A percentile compares a stretch with the other conserved stretches of the same genome.
Conservation (phyloP, 169 alveolate genomes). For the Cryptosporidium bovis region DNA sequence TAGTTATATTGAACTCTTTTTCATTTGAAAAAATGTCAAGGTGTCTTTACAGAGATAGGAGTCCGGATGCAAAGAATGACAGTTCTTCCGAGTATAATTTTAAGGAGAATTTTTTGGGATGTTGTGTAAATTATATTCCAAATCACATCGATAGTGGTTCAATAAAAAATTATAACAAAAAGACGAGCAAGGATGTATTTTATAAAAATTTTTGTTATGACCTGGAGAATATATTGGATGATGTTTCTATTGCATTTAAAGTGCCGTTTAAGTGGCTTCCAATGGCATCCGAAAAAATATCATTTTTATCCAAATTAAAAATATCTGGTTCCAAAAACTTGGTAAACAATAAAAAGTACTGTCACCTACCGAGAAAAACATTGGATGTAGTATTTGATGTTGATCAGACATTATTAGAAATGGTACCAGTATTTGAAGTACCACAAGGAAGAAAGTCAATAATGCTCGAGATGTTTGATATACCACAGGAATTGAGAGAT, state of each 20-base stretch:
- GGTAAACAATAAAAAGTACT: slow-evolving; percentile 41
- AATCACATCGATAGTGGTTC: slow-evolving; percentile 2
- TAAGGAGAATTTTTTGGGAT: slow-evolving; percentile 9
- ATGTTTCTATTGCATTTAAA: slow-evolving; percentile 34
- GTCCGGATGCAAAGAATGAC: neutral
- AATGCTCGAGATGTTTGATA: slow-evolving; percentile 51
- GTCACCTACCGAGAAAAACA: slow-evolving; percentile 57
- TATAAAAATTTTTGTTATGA: slow-evolving; percentile 31
- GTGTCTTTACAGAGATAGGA: slow-evolving; percentile 28
- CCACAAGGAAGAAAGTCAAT: slow-evolving; percentile 46
- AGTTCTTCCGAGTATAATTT: neutral
- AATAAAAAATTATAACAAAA: neutral
- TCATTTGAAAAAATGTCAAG: slow-evolving; percentile 61
- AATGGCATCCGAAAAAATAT: slow-evolving; percentile 45
- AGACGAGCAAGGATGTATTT: neutral
- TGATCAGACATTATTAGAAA: slow-evolving; percentile 41
- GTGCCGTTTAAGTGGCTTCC: slow-evolving; percentile 71
- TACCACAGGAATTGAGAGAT: slow-evolving; percentile 34
- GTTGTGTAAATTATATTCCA: slow-evolving; percentile 25
- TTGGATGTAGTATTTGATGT: slow-evolving; percentile 68
- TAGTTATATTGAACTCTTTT: slow-evolving; percentile 19
- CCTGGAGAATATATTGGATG: slow-evolving; percentile 22
- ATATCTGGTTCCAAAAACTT: slow-evolving; percentile 55
- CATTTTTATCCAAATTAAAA: slow-evolving; percentile 30
- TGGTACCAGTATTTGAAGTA: slow-evolving; percentile 61